These are phyloP conservation scores for Globisporangium megalacanthum DNA, from an alignment of 352 stramenopile species.

Conservation along the genomic window DNA sequence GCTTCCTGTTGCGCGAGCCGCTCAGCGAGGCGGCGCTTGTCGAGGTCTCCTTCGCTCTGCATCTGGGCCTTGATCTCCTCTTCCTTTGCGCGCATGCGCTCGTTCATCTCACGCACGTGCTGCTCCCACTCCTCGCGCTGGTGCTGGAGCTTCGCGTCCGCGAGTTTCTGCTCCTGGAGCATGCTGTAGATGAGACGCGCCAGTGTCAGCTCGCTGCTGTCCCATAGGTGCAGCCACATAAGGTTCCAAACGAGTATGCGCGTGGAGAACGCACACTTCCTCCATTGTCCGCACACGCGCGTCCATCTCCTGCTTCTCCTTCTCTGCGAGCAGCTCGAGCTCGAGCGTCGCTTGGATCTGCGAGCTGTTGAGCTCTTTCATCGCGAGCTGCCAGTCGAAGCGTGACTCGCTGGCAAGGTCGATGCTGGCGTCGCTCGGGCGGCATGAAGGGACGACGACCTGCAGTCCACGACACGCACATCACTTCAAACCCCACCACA, in stretches of 20 bases:
- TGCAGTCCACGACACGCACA: constrained; percentile 1
- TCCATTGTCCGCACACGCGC: constrained; percentile 64
- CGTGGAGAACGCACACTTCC: constrained; percentile 33
- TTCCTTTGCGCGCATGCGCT: constrained; percentile 73
- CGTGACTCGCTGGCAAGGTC: constrained; percentile 40
- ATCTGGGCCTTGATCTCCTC: constrained; percentile 69
- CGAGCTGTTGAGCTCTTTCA: constrained; percentile 77
- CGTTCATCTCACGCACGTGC: constrained; percentile 59
- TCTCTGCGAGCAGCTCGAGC: constrained; percentile 47
- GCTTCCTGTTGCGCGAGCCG: constrained; percentile 69
- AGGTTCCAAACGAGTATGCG: not conserved
- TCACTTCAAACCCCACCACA: not conserved
- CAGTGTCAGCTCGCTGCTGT: not conserved
- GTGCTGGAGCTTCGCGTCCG: constrained; percentile 55
- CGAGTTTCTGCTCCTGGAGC: constrained; percentile 40
- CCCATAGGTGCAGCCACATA: not conserved
- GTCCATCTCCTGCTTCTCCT: constrained; percentile 80
- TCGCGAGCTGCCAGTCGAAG: constrained; percentile 72
- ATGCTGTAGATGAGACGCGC: constrained; percentile 24
- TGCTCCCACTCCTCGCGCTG: constrained; percentile 71
- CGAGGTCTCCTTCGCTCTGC: constrained; percentile 64
- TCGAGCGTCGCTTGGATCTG: constrained; percentile 61
- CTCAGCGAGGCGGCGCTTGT: constrained; percentile 69
- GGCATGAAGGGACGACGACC: constrained; percentile 52
- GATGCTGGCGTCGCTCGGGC: constrained; percentile 12